Evolutionary conservation across 2,329 filamentous ascomycete species (phyloP), one percentile per base, ranked within the genome.

Genomic region (Cordyceps cateniannulata): DNA sequence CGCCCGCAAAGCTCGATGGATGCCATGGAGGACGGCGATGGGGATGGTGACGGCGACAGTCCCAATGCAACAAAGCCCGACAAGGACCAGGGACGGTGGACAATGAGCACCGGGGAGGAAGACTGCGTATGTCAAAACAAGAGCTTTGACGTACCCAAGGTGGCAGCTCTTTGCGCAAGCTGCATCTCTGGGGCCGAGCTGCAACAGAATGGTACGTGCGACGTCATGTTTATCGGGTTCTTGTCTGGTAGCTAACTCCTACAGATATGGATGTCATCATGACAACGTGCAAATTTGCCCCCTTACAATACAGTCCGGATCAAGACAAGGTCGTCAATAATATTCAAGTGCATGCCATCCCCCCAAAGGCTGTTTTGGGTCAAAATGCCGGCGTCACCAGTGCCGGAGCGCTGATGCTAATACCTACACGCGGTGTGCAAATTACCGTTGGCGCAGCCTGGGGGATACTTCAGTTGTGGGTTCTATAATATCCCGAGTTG

Each of bases 161-260:
- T 77, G n/a, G 71, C 73, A 6, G 73, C 69, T 1, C 64, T 76
- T 9, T 77, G 75, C 45, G 68, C 74, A 20, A 73, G 74, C 57
- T 77, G 75, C 61, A 73, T 77, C 40, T 59, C 65, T 5, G 64
- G 70, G 61, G 66, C 69, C 20, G 70, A 70, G 0, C 67, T 73
- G 60, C 59, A 64, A 25, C 65, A 69, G 12, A 73, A 69, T 32
- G 70, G 74, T 75, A 63, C 65, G 73, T 40, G 10, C 35, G 20
- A 29, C 18, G 3, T 6, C 32, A 35, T 10, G 32, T 7, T 12
- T 35, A 10, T 10, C 9, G 9, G 12, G 32, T 35, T 35, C 9
- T 35, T 35, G 32, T 10, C 12, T 10, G 32, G 38, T 18, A 18
- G 40, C 20, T 32, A 49, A 50, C 49, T 16, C 27, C 8, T 14